Percentiles rank a stretch among this genome's conserved stretches.
phyloP scores from a whole-genome alignment of 176 grass and related monocot genomes.

The Bonia amplexicaulis region DNA sequence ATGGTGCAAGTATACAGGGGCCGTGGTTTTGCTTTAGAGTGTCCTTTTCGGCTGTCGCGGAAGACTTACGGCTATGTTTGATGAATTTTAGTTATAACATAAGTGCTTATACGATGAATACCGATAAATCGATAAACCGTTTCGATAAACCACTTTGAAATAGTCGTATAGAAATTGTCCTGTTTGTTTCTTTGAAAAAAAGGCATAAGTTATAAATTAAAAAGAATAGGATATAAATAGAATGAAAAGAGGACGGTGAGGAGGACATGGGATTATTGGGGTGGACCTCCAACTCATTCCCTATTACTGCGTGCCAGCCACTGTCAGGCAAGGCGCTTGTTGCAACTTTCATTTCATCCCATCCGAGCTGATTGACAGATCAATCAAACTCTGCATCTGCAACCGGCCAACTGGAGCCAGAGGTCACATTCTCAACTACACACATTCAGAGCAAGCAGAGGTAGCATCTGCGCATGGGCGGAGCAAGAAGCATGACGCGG shows the following conservation, averaged over 20 bases:
- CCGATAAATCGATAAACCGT: no score
- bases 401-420: constrained; percentile 22
- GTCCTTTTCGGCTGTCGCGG: no score
- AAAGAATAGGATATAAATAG: no score
- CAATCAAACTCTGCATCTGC: not conserved
- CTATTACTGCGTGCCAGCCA: constrained; percentile 33
- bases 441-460: not conserved
- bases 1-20: not conserved
- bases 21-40: constrained; percentile 8
- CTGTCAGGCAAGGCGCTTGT: not conserved
- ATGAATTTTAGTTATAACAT: no score
- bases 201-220: no score
- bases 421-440: not conserved
- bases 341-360: not conserved
- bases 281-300: constrained; percentile 46
- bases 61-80: no score
- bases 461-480: constrained; percentile 23
- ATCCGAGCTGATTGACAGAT: constrained; percentile 21
- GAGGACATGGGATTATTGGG: constrained; percentile 24
- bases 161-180: no score
- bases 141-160: no score
- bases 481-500: not conserved
- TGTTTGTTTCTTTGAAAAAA: no score
- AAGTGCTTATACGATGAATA: no score
- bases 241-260: not conserved